These are phyloP conservation scores for Clarireedia homoeocarpa DNA, from an alignment of 2,329 filamentous ascomycete species.

Conservation along the genomic window DNA sequence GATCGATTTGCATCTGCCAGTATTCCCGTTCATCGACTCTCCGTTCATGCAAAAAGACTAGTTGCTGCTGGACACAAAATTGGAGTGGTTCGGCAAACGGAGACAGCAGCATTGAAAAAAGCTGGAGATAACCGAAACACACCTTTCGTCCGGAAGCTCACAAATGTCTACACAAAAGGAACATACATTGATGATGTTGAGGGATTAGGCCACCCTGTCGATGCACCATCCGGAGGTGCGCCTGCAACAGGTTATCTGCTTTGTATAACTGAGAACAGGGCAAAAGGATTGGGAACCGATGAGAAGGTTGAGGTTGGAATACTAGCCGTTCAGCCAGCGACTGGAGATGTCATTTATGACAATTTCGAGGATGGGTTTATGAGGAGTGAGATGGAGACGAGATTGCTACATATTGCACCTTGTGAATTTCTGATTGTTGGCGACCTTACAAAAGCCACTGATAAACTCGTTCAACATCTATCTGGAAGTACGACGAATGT, in stretches of 20 bases:
- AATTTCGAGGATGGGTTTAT: constrained; percentile 97
- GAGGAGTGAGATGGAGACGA: constrained; percentile 90
- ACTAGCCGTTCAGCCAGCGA: constrained; percentile 89
- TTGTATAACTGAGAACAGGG: constrained; percentile 79
- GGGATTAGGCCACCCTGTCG: constrained; percentile 52
- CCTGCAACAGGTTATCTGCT: constrained; percentile 77
- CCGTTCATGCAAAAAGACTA: constrained; percentile 89
- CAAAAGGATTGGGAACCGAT: constrained; percentile 75
- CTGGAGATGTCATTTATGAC: constrained; percentile 93
- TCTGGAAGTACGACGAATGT: constrained; percentile 85
- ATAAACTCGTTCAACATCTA: constrained; percentile 85
- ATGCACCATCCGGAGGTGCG: constrained; percentile 50
- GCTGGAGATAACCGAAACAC: constrained; percentile 90
- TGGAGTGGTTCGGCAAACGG: constrained; percentile 86
- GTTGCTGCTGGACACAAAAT: constrained; percentile 93
- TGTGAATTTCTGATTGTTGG: constrained; percentile 94
- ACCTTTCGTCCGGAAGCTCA: constrained; percentile 86
- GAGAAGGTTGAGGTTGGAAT: constrained; percentile 91
- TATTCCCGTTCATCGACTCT: constrained; percentile 83
- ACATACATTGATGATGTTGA: constrained; percentile 95
- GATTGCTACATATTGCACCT: constrained; percentile 89
- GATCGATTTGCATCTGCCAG: constrained; percentile 91
- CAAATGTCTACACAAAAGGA: constrained; percentile 95
- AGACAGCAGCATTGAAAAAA: constrained; percentile 93
- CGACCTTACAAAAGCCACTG: constrained; percentile 79